Conservation (phyloP, 169 alveolate genomes). For the Fabrea salina region DNA sequence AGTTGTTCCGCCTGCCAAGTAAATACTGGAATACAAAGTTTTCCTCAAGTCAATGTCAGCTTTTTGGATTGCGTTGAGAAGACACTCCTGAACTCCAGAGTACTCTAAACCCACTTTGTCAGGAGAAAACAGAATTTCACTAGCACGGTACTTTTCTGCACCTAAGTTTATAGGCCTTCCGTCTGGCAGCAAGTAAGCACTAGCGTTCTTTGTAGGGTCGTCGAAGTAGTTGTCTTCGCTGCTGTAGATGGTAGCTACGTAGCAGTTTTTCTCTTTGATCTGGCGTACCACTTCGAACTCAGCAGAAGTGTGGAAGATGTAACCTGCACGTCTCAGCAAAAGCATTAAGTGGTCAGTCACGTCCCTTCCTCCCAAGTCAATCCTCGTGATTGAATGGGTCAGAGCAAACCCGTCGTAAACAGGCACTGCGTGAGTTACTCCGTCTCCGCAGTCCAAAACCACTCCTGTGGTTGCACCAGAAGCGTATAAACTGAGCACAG, state of each 20-base stretch:
- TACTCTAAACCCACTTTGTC: slow-evolving; percentile 79
- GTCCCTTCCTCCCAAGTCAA: slow-evolving; percentile 92
- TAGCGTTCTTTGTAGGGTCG: slow-evolving; percentile 46
- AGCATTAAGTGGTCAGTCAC: slow-evolving; percentile 77
- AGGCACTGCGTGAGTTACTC: slow-evolving; percentile 92
- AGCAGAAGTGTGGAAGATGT: slow-evolving; percentile 76
- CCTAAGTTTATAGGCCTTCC: slow-evolving; percentile 69
- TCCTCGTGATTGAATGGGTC: slow-evolving; percentile 84
- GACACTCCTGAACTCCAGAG: slow-evolving; percentile 75
- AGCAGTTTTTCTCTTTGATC: slow-evolving; percentile 80
- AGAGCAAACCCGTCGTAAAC: slow-evolving; percentile 87
- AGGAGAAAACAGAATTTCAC: slow-evolving; percentile 86
- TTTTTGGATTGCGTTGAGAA: slow-evolving; percentile 72
- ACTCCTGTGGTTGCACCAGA: slow-evolving; percentile 91
- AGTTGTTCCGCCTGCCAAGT: slow-evolving; percentile 87
- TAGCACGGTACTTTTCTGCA: slow-evolving; percentile 81
- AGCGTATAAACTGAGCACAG: slow-evolving; percentile 89
- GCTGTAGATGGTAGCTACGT: slow-evolving; percentile 48
- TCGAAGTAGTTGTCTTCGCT: slow-evolving; percentile 40
- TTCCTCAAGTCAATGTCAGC: slow-evolving; percentile 85
- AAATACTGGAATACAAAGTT: slow-evolving; percentile 67
- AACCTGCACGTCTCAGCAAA: slow-evolving; percentile 79
- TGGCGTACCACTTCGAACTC: slow-evolving; percentile 78
- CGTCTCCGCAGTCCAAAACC: slow-evolving; percentile 93
- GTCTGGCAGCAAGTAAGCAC: slow-evolving; percentile 82